Base-by-base conservation (phyloP, 306 rosid species). In the Gastrolobium villosum region DNA sequence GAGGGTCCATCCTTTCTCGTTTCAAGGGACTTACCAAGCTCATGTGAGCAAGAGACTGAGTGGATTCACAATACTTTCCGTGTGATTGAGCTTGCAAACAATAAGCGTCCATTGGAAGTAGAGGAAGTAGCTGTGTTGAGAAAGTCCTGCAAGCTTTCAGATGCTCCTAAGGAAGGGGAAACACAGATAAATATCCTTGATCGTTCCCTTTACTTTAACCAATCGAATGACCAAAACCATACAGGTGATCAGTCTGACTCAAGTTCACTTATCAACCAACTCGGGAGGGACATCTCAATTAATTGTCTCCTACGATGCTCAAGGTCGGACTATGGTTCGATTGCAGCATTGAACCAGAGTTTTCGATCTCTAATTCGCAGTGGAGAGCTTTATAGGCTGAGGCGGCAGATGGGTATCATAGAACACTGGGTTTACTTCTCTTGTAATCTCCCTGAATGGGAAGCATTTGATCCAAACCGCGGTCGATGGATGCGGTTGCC, bases 401-500 rank as follows among this genome's bases (percentile, higher is more conserved):
- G 97, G 86, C 82, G 85, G 64, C 70, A 50, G 61, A 80, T 80
- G 89, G 93, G 89, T 31, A 75, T 87, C 43, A 61, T 86, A 7
- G 96, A 92, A 65, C 92, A 90, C 76, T 92, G 96, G 96, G 89
- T 87, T 83, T 92, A 92, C 79, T 88, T 90, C 82, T 92, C 97
- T 6, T 92, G 96, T 76, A 80, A 63, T 75, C 90, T 87, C 34
- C 86, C 87, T 45, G 96, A 90, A 61, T 92, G 97, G 97, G 90
- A 86, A 79, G 97, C 96, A 39, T 92, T 82, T 72, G 92, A 90
- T 83, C 96, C 93, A 7, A 67, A 65, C 44, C 55, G 66, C 5
- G 57, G 72, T 10, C 86, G 84, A 14, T 90, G 92, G 93, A 86
- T 89, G 96, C 82, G 76, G 45, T 55, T 92, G 81, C 97, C 96